Evolutionary conservation across 2,329 filamentous ascomycete genomes (phyloP), one percentile per base, ranked within the genome.

Genomic region (Phaeophleospora eucalypticola): DNA sequence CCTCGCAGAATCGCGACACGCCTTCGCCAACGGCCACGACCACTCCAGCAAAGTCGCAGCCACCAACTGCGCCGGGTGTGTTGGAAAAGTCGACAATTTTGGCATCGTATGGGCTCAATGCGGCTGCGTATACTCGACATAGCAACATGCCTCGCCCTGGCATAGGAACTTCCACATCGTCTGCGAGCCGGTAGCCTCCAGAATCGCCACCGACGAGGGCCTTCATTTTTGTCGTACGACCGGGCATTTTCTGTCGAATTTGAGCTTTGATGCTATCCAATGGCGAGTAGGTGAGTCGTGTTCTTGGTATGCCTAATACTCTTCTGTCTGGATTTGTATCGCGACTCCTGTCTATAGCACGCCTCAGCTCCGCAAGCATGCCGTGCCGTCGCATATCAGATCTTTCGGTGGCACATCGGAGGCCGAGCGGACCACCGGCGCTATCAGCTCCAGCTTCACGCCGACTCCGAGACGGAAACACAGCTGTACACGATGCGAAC

Each of bases 21-120:
- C 65, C 62, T 9, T 64, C 61, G 16, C 78, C 78, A 10, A 79
- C 65, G 10, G 68, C 68, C 32, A 75, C 71, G 7, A 81, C 74
- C 1, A 70, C 61, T 24, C 79, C 78, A 12, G 77, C 66, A 51
- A 72, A 79, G 58, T 82, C 78, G 38, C 48, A 58, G 1, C 69
- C 69, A 4, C 55, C 38, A 3, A 65, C 56, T 17, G 64, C 59
- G 2, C 67, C 67, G 1, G 54, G 47, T 2, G 56, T 56, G 1
- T 56, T 44, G 36, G 55, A 56, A 37, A 52, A 51, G 12, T 61
- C 58, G 34, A 58, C 39, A 52, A 65, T 61, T 45, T 71, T 71
- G 33, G 54, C 54, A 47, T 72, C 69, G 39, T 47, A 48, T 1
- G 67, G 68, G 51, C 70, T 71, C 24, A 71, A 37, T 14, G 65